Percentiles rank a stretch among this genome's conserved stretches.
Conservation (phyloP, 1,139 yeast species). For the Scheffersomyces segobiensis region DNA sequence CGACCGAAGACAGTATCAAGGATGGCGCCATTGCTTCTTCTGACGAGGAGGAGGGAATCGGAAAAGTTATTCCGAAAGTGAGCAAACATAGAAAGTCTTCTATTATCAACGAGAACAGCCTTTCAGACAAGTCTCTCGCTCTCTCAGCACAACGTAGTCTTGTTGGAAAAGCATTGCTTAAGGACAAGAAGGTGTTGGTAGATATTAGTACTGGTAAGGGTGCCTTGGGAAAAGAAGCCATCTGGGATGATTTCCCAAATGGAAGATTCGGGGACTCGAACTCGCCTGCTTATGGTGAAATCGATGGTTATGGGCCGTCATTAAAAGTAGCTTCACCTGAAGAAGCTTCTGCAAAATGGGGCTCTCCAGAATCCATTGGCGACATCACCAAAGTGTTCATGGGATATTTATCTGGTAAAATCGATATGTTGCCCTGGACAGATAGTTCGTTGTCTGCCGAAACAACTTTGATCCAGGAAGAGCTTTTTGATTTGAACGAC, state of each 20-base stretch:
- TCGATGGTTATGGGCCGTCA: constrained; percentile 95
- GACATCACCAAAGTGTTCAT: constrained; percentile 74
- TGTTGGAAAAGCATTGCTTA: constrained; percentile 26
- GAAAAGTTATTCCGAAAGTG: constrained; percentile 9
- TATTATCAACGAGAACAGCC: constrained; percentile 44
- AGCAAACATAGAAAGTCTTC: constrained; percentile 46
- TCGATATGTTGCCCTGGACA: constrained; percentile 88
- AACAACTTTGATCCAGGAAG: constrained; percentile 90
- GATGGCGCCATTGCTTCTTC: constrained; percentile 38
- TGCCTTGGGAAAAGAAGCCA: constrained; percentile 83
- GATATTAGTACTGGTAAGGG: constrained; percentile 87
- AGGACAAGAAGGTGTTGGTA: constrained; percentile 54
- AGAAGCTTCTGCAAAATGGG: constrained; percentile 79
- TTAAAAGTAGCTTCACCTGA: constrained; percentile 69
- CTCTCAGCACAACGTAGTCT: constrained; percentile 21
- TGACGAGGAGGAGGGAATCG: constrained; percentile 26
- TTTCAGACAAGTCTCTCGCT: constrained; percentile 34
- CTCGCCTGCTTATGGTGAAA: constrained; percentile 97
- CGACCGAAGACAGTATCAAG: constrained; percentile 13
- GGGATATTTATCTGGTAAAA: constrained; percentile 71
- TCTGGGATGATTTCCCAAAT: constrained; percentile 98
- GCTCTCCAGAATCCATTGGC: constrained; percentile 61
- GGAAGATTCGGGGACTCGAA: constrained; percentile 97
- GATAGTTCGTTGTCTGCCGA: constrained; percentile 84
- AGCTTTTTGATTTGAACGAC: constrained; percentile 73